A percentile compares a stretch with the other conserved stretches of the same genome.
phyloP scores from a whole-genome alignment of 257 asterid species.

The Solanum tarijense region DNA sequence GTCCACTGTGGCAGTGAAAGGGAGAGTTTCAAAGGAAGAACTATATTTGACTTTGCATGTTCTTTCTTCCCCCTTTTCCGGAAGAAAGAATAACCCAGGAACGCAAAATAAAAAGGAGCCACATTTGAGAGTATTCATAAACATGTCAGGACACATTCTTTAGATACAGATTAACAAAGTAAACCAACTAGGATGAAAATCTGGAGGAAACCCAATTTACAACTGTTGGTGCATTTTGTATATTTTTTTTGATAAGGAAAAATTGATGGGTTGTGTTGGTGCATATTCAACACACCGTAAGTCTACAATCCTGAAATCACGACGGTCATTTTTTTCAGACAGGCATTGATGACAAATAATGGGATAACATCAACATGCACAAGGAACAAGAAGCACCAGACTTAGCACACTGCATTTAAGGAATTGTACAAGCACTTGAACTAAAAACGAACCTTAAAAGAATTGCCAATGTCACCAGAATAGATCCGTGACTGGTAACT shows the following conservation, averaged over 20 bases:
- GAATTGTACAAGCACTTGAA: conserved; percentile 7
- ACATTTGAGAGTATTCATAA: background rate
- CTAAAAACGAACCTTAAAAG: conserved; percentile 50
- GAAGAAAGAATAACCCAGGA: background rate
- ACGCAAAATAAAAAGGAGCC: background rate
- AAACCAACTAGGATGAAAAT: background rate
- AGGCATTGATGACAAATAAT: background rate
- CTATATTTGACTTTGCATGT: background rate
- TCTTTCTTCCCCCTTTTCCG: too few species aligned
- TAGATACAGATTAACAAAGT: background rate
- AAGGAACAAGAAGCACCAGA: background rate
- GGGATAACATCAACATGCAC: background rate
- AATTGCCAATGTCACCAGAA: conserved; percentile 68
- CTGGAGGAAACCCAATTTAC: background rate
- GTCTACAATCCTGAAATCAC: background rate
- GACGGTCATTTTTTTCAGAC: background rate
- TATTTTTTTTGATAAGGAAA: background rate
- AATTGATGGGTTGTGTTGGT: background rate
- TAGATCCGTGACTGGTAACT: conserved; percentile 89
- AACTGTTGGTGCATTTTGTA: background rate
- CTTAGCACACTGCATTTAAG: background rate
- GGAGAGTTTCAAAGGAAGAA: background rate
- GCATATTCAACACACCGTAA: background rate
- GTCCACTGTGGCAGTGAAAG: background rate
- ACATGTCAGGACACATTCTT: background rate